A percentile compares a stretch with the other conserved stretches of the same genome.
These are phyloP conservation scores for Nematocida ironsii DNA, from an alignment of 371 early-diverging fungal genomes.

Conservation along the genomic window DNA sequence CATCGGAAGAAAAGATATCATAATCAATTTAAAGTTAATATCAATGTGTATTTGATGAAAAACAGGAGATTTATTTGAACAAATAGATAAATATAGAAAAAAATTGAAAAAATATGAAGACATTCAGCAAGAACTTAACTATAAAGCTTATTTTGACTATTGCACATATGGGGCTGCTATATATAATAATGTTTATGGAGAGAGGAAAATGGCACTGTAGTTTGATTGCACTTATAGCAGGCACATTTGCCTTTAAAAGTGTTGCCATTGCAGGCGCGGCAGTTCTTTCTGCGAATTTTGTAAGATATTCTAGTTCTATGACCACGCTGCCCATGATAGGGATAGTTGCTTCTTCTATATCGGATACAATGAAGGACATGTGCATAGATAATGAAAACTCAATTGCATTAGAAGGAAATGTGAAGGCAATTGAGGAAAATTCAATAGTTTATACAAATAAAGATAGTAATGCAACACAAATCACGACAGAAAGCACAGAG, in stretches of 20 bases:
- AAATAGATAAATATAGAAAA: not conserved
- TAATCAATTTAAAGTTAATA: no score
- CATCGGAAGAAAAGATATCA: no score
- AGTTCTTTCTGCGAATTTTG: not conserved
- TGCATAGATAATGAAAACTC: no score
- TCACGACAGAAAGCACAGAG: no score
- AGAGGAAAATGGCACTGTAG: not conserved
- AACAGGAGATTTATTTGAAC: no score
- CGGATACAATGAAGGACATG: no score
- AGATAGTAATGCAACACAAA: no score
- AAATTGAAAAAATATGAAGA: not conserved
- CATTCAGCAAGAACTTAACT: not conserved
- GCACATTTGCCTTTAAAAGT: constrained; percentile 30
- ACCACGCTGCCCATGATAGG: not conserved
- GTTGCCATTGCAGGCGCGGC: not conserved
- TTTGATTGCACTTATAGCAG: constrained; percentile 5
- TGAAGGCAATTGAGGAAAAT: no score
- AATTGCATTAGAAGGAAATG: no score
- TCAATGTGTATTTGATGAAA: no score
- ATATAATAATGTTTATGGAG: not conserved
- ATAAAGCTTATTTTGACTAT: not conserved
- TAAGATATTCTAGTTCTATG: not conserved
- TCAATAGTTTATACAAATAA: no score
- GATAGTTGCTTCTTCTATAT: not conserved
- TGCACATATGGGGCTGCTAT: not conserved